phyloP scores from a whole-genome alignment of 768 basidiomycete species.

The Cyclocybe cylindracea region DNA sequence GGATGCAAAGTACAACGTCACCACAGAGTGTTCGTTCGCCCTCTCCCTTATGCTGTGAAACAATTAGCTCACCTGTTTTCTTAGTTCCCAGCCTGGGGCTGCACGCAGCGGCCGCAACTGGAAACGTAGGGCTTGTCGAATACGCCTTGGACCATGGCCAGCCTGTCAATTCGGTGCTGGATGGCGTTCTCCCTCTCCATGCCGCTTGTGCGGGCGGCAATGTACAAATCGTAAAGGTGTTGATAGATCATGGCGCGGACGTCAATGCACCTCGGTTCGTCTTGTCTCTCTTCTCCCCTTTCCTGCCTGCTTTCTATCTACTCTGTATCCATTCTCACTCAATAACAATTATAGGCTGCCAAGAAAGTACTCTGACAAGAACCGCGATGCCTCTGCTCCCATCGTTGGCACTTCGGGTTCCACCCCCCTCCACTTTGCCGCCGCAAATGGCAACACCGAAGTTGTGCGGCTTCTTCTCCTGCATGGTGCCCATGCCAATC shows the following conservation, averaged over 20 bases:
- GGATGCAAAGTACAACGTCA: constrained; percentile 59
- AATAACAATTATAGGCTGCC: constrained; percentile 51
- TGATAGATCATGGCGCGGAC: constrained; percentile 95
- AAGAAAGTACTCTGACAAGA: constrained; percentile 73
- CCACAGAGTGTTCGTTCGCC: constrained; percentile 50
- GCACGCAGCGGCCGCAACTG: constrained; percentile 77
- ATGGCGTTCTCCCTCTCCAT: constrained; percentile 96
- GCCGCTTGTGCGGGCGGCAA: constrained; percentile 92
- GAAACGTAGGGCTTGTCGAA: constrained; percentile 90
- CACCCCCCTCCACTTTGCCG: constrained; percentile 95
- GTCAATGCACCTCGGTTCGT: constrained; percentile 91
- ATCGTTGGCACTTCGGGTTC: constrained; percentile 85
- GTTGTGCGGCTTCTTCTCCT: constrained; percentile 81
- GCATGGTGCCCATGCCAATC: constrained; percentile 80
- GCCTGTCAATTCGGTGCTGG: constrained; percentile 93
- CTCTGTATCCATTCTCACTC: constrained; percentile 9
- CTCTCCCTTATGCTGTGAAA: not conserved
- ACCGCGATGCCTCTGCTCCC: constrained; percentile 62
- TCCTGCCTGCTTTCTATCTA: not conserved
- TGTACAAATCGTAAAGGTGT: constrained; percentile 81
- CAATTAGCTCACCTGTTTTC: constrained; percentile 8
- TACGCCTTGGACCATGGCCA: constrained; percentile 94
- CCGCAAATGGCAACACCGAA: constrained; percentile 86
- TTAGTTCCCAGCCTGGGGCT: constrained; percentile 76
- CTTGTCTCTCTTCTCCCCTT: constrained; percentile 9